phyloP scores from a whole-genome alignment of 257 asterid genomes.

The Sherardia arvensis region DNA sequence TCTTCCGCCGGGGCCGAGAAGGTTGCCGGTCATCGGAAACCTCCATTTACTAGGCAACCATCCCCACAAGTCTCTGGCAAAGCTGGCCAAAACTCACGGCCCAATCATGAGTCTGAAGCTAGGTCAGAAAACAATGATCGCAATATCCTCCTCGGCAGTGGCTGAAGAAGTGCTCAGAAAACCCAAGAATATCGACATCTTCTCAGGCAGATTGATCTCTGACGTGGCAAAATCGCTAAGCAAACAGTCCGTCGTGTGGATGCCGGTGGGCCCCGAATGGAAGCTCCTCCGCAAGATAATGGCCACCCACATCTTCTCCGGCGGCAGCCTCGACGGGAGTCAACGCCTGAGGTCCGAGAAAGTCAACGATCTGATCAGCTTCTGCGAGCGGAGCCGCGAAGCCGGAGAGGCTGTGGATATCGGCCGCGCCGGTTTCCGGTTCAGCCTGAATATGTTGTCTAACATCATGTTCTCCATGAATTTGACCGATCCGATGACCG shows the following conservation, averaged over 20 bases:
- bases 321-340: conserved; percentile 45
- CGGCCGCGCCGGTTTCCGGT: conserved; percentile 24
- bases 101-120: conserved; percentile 32
- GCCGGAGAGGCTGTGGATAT: too few species aligned
- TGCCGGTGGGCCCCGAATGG: conserved; percentile 20
- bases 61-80: conserved; percentile 17
- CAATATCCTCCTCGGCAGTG: conserved; percentile 45
- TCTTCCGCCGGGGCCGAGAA: conserved; percentile 34
- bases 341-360: conserved; percentile 30
- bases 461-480: conserved; percentile 44
- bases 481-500: too few species aligned
- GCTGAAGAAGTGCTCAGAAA: conserved; percentile 46
- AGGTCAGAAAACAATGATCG: conserved; percentile 44
- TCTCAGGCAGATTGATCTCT: conserved; percentile 15
- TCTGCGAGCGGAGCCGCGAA: conserved; percentile 31
- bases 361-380: conserved; percentile 49
- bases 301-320: conserved; percentile 45
- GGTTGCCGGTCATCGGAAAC: conserved; percentile 61
- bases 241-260: conserved; percentile 11
- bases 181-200: conserved; percentile 17
- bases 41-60: conserved; percentile 27
- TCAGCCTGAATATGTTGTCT: conserved; percentile 34
- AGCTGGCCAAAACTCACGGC: conserved; percentile 18
- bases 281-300: conserved; percentile 15
- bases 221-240: conserved; percentile 15